Percentiles rank a stretch among this genome's conserved stretches.
phyloP scores from a whole-genome alignment of 2,329 filamentous ascomycete genomes.

The Cytospora paraplurivora region DNA sequence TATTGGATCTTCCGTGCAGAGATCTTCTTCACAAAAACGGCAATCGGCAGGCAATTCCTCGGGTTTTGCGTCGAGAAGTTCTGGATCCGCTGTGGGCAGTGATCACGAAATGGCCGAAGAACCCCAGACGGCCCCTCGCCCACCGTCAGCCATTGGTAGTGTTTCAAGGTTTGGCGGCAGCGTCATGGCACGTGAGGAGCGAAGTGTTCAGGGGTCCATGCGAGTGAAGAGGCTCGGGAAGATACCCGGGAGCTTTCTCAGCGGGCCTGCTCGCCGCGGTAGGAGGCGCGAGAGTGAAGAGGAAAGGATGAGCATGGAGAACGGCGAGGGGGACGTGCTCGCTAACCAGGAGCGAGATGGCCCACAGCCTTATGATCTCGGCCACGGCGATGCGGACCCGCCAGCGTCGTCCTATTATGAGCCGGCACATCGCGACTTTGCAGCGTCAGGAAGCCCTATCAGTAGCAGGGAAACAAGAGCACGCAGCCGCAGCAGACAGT shows the following conservation, averaged over 20 bases:
- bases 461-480: conserved; percentile 50
- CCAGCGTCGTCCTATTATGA: conserved; percentile 49
- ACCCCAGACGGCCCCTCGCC: conserved; percentile 52
- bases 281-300: conserved; percentile 69
- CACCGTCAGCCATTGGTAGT: conserved; percentile 52
- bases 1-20: conserved; percentile 52
- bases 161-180: conserved; percentile 56
- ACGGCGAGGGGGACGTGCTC: conserved; percentile 46
- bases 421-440: conserved; percentile 49
- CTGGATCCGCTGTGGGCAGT: conserved; percentile 41
- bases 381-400: conserved; percentile 41
- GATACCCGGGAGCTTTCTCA: conserved; percentile 74
- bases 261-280: conserved; percentile 76
- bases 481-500: conserved; percentile 45
- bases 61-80: conserved; percentile 34
- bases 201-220: conserved; percentile 70
- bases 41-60: conserved; percentile 43
- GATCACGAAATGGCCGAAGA: conserved; percentile 52
- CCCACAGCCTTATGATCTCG: conserved; percentile 41
- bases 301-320: conserved; percentile 43
- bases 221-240: conserved; percentile 77
- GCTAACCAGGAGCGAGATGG: conserved; percentile 47
- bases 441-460: conserved; percentile 61
- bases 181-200: conserved; percentile 60
- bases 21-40: conserved; percentile 31